Percentiles rank a stretch among this genome's conserved stretches.
Evolutionary conservation across 2,329 filamentous ascomycete genomes (phyloP).

Genomic region (Diaporthe capsici): DNA sequence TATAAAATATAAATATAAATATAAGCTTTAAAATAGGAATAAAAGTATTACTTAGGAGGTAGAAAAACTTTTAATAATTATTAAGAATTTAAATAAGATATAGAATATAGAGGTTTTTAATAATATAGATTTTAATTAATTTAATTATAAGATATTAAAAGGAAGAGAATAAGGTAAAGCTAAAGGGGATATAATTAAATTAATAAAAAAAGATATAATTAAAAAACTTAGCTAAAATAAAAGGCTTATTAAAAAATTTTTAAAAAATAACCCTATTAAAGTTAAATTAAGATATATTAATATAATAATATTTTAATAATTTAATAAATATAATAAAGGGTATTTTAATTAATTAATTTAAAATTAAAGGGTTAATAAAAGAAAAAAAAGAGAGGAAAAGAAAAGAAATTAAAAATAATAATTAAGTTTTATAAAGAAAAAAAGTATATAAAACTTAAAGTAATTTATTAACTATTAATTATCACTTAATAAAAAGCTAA

Average conservation of each 20-base stretch:
- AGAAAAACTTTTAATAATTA: not conserved
- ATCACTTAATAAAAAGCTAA: too few species aligned
- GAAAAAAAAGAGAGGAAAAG: too few species aligned
- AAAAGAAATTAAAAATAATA: too few species aligned
- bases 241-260: not conserved
- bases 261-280: not conserved
- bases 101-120: too few species aligned
- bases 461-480: too few species aligned
- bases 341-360: not conserved
- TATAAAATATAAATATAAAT: not conserved
- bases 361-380: too few species aligned
- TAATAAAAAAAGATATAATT: not conserved
- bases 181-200: not conserved
- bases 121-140: too few species aligned
- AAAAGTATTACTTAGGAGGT: not conserved
- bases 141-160: too few species aligned
- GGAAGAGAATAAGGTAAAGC: too few species aligned
- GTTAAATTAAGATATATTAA: not conserved
- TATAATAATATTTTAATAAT: not conserved
- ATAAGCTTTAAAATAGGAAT: too few species aligned
- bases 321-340: not conserved
- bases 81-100: not conserved
- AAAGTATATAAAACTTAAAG: too few species aligned
- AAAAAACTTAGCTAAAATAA: not conserved
- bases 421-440: too few species aligned